Base-by-base conservation (phyloP, 495 filamentous ascomycete genomes). In the Hypoxylon intermedium region DNA sequence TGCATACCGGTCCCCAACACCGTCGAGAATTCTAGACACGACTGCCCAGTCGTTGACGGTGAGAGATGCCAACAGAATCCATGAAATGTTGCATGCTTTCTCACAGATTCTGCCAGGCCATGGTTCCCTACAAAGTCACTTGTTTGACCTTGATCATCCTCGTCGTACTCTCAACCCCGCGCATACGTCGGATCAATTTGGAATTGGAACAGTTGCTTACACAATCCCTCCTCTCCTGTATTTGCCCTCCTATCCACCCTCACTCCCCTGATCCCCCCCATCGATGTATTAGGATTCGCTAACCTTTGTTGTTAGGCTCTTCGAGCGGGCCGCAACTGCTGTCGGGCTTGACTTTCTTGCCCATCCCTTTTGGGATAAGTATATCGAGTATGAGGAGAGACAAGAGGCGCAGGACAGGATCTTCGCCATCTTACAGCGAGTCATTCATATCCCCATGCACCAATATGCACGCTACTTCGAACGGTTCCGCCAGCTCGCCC, bases 341-440 rank as follows among this genome's bases (percentile, higher is more conserved):
- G 92, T 97, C 15, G 94, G 95, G 12, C 82, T 97, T 24, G 94
- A 99, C 74, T 99, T 97, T 72, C 82, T 95, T 6, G 86, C 92
- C 3, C 92, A 97, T 69, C 92, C 91, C 0, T 97, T 99, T 79
- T 99, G 94, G 94, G 95, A 98, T 68, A 98, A 97, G 75, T 99
- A 96, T 66, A 83, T 98, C 48, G 94, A 97, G 66, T 98, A 92
- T 66, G 94, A 98, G 68, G 92, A 96, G 67, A 86, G 92, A 6
- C 77, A 93, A 42, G 92, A 97, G 68, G 88, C 89, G 0, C 85
- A 89, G 24, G 90, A 96, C 58, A 90, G 86, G 69, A 92, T 98
- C 46, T 93, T 97, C 57, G 83, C 82, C 6, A 90, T 99, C 47
- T 81, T 97, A 23, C 83, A 83, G 41, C 90, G 95, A 30, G 83